Base-by-base conservation (phyloP, 1,284 basidiomycete genomes). In the Volvariella volvacea region DNA sequence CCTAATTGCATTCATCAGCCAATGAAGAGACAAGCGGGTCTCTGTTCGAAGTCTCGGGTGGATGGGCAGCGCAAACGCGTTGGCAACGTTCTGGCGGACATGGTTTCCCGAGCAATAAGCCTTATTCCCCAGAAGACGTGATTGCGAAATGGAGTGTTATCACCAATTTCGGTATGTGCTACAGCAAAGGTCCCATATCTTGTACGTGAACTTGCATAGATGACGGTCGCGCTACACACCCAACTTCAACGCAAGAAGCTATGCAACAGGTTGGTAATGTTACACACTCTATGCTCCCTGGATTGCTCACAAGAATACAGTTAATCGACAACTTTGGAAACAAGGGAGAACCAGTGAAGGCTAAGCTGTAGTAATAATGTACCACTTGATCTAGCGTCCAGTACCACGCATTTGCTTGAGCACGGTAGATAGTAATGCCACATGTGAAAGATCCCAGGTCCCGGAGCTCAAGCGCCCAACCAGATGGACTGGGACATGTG, bases 81-180 rank as follows among this genome's bases (percentile, higher is more conserved):
- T 99, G 95, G 94, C 88, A 98, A 67, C 83, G 93, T 33, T 74
- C 92, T 7, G 87, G 84, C 21, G 96, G 95, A 4, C 64, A 86
- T 54, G 80, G 85, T n/a, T 96, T 95, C 80, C 86, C 90, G 7
- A 77, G 83, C 39, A 84, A 84, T 60, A 74, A 74, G 48, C 70
- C 76, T 2, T 73, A 88, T 50, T 82, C 79, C 4, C 88, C 91
- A 0, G 94, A 97, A 62, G 78, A 83, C 45, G 70, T 96, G 44
- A 60, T 83, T 22, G 65, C 71, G 30, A 85, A 91, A 58, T 97
- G 92, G 92, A 70, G 74, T 42, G 64, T 73, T 44, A 85, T 96
- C 62, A 92, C 87, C 20, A 73, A 78, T 59, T 97, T 96, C 59
- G 74, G 89, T 89, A n/a, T n/a, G 57, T 54, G 78, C 65, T 34